A percentile compares a stretch with the other conserved stretches of the same genome.
Evolutionary conservation across 2,329 filamentous ascomycete genomes (phyloP).

Genomic region (Cercospora brassicicola): DNA sequence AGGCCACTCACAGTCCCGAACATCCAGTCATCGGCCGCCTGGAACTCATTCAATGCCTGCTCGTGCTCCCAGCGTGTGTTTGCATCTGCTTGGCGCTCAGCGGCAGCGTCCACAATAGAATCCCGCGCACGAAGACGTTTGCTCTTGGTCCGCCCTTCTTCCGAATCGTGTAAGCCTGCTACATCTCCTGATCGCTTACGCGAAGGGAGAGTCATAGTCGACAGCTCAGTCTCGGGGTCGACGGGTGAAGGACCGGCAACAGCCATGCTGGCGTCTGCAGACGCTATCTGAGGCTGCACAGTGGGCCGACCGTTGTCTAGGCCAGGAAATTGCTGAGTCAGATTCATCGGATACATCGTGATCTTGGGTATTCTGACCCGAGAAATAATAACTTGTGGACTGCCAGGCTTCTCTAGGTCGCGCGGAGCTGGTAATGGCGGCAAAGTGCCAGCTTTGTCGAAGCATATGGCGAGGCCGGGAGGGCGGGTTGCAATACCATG

Average conservation of each 20-base stretch:
- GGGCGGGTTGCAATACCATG: constrained; percentile 24
- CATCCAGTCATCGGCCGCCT: constrained; percentile 59
- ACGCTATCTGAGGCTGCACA: constrained; percentile 35
- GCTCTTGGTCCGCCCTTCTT: constrained; percentile 59
- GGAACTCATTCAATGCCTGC: constrained; percentile 54
- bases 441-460: constrained; percentile 25
- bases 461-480: constrained; percentile 32
- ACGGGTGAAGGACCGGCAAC: constrained; percentile 30
- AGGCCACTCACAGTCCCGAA: constrained; percentile 56
- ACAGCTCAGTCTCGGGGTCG: constrained; percentile 33
- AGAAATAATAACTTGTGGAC: constrained; percentile 12
- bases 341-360: constrained; percentile 19
- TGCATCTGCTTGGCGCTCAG: constrained; percentile 46
- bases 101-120: constrained; percentile 51
- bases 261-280: constrained; percentile 31
- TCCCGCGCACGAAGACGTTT: constrained; percentile 62
- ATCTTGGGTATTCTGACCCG: constrained; percentile 7
- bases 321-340: constrained; percentile 38
- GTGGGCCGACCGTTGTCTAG: constrained; percentile 35
- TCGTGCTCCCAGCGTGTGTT: constrained; percentile 57
- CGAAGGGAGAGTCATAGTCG: constrained; percentile 42
- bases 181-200: constrained; percentile 63
- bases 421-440: not conserved
- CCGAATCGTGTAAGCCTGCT: constrained; percentile 59
- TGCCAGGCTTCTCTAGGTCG: constrained; percentile 1